Base-by-base conservation (phyloP, 192 early-diverging fungal genomes). In the Gigaspora rosea region DNA sequence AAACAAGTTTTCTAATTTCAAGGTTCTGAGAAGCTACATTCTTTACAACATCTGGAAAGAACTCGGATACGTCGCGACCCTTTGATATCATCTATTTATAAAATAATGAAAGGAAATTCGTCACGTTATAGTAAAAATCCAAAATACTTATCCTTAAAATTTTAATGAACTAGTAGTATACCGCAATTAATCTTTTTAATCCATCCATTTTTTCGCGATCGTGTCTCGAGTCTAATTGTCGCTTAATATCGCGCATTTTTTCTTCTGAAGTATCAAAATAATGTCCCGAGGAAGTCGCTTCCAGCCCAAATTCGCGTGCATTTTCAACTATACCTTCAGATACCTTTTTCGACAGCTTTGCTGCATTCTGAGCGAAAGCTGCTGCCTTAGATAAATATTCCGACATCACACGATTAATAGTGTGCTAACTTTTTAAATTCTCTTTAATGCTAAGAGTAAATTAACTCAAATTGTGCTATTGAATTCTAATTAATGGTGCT, bases 41-140 rank as follows among this genome's bases (percentile, higher is more conserved):
- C 82, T 98, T 99, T 71, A 99, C 96, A 16, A 99, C 97, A 75
- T 95, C 93, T 47, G 93, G 90, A 78, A 95, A 98, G 82, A 93
- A 95, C 81, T 92, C 91, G 10, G 94, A 93, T 16, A 95, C 95
- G 81, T 97, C 92, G 22, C 91, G 88, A 22, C 96, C 96, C 84
- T 94, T 95, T 20, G 93, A 94, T 47, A 97, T 93, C 84, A 95
- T 90, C 90, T 93, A 72, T 13, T 7, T 7, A 41, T 41, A 41
- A 41, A 41, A 41, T 41, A 41, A 41, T 41, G 41, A 41, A 41
- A 41, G 41, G 41, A 41, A 41, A 41, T 41, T 41, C 41, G 41
- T 41, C 41, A 41, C 41, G 7, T 41, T 41, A 41, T 41, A 41
- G 2, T 41, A 41, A 41, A 41, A 7, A 7, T 6, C 41, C 41